Evolutionary conservation across 306 rosid genomes (phyloP).

Genomic region (Gastrolobium villosum): DNA sequence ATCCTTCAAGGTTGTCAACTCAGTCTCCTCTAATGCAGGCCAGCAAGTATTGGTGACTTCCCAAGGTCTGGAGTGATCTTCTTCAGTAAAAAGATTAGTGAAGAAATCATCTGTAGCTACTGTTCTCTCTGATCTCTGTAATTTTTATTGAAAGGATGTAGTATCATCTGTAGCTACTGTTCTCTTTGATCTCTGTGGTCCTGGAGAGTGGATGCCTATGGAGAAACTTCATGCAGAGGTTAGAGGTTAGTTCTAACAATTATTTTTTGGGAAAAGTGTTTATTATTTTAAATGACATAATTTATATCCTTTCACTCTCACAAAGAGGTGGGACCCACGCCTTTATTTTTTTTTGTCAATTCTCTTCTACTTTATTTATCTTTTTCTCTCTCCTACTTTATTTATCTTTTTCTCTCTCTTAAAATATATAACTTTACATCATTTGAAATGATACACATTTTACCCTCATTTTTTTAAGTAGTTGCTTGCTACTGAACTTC

Average conservation of each 20-base stretch:
- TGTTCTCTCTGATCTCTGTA: slow-evolving; percentile 93
- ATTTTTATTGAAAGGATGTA: no score
- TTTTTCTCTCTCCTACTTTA: no score
- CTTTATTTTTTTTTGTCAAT: slow-evolving; percentile 24
- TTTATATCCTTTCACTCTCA: no score
- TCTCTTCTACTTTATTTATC: no score
- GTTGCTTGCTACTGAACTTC: slow-evolving; percentile 16
- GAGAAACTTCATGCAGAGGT: slow-evolving; percentile 96
- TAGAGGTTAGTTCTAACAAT: slow-evolving; percentile 74
- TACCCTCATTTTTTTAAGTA: slow-evolving; percentile 8
- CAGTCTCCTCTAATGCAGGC: no score
- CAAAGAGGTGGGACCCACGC: no score
- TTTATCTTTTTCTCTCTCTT: no score
- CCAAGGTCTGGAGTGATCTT: slow-evolving; percentile 84
- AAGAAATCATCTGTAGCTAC: slow-evolving; percentile 98
- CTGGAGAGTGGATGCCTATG: slow-evolving; percentile 99
- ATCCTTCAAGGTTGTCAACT: no score
- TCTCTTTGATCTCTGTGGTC: slow-evolving; percentile 97
- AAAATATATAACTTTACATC: no score
- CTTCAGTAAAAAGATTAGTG: slow-evolving; percentile 93
- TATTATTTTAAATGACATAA: no score
- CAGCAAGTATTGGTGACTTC: no score
- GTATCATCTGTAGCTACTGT: slow-evolving; percentile 98
- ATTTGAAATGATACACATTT: no score
- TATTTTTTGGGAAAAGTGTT: slow-evolving; percentile 85